phyloP scores from a whole-genome alignment of 2,329 filamentous ascomycete species.

The Scedosporium minutisporum region DNA sequence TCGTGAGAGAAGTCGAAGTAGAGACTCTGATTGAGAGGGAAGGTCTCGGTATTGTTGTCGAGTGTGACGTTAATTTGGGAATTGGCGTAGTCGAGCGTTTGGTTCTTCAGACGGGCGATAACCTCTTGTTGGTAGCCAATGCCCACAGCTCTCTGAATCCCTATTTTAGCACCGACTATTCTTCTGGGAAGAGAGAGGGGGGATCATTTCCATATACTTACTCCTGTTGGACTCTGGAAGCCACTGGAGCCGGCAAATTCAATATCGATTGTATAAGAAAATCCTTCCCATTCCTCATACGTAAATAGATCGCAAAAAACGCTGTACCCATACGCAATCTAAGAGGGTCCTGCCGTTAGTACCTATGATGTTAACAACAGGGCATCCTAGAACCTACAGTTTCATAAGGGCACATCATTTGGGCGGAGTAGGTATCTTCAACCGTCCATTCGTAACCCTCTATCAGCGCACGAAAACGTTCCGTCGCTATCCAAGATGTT shows the following conservation, averaged over 20 bases:
- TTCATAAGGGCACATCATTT: constrained; percentile 68
- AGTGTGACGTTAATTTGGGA: constrained; percentile 61
- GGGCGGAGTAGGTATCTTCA: constrained; percentile 55
- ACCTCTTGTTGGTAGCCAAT: constrained; percentile 66
- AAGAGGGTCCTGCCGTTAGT: not conserved
- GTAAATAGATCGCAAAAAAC: constrained; percentile 67
- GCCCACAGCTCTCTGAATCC: constrained; percentile 52
- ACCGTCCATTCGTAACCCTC: constrained; percentile 54
- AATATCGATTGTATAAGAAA: constrained; percentile 62
- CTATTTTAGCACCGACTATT: not conserved
- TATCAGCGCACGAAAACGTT: constrained; percentile 46
- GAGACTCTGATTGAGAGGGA: constrained; percentile 62
- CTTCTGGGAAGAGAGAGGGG: not conserved
- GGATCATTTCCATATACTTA: constrained; percentile 19
- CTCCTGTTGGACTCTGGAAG: constrained; percentile 55
- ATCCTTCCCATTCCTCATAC: constrained; percentile 63
- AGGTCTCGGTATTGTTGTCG: constrained; percentile 57
- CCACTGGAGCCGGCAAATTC: constrained; percentile 50
- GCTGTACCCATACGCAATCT: constrained; percentile 64
- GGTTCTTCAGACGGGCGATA: constrained; percentile 59
- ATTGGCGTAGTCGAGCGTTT: constrained; percentile 48
- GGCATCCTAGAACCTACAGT: constrained; percentile 30
- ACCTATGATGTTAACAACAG: not conserved
- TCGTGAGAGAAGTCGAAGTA: constrained; percentile 76
- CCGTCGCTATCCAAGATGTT: constrained; percentile 34